These are phyloP conservation scores for Leishmania gerbilli DNA, from an alignment of 208 protist species.

Conservation along the genomic window DNA sequence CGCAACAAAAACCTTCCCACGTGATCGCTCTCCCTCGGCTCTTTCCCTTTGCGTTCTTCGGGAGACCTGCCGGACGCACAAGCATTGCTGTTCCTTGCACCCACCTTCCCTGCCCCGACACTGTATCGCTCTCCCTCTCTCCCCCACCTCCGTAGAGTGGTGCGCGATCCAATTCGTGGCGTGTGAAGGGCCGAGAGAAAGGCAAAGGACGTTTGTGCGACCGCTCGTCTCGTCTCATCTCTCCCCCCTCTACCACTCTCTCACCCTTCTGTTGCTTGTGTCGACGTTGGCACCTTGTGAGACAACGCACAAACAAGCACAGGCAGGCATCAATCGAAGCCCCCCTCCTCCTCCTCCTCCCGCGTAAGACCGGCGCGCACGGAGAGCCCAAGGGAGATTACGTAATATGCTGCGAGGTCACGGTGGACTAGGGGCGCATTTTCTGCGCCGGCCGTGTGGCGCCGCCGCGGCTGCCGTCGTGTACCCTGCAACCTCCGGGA, in stretches of 20 bases:
- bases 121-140: background rate
- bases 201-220: background rate
- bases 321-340: background rate
- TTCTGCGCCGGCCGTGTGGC: background rate
- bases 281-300: background rate
- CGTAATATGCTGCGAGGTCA: background rate
- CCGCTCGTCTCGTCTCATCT: background rate
- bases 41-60: background rate
- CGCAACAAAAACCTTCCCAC: background rate
- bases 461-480: background rate
- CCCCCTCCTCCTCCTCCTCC: background rate
- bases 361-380: background rate
- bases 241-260: background rate
- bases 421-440: background rate
- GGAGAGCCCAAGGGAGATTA: background rate
- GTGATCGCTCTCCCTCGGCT: background rate
- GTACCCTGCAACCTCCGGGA: background rate
- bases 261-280: background rate
- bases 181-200: background rate
- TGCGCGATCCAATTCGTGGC: background rate
- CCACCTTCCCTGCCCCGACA: background rate
- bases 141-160: background rate
- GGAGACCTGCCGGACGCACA: background rate
- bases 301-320: background rate
- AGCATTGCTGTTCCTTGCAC: background rate